Percentiles rank a stretch among this genome's conserved stretches.
These are phyloP conservation scores for Botrytis aclada DNA, from an alignment of 2,329 filamentous ascomycete genomes.

Conservation along the genomic window DNA sequence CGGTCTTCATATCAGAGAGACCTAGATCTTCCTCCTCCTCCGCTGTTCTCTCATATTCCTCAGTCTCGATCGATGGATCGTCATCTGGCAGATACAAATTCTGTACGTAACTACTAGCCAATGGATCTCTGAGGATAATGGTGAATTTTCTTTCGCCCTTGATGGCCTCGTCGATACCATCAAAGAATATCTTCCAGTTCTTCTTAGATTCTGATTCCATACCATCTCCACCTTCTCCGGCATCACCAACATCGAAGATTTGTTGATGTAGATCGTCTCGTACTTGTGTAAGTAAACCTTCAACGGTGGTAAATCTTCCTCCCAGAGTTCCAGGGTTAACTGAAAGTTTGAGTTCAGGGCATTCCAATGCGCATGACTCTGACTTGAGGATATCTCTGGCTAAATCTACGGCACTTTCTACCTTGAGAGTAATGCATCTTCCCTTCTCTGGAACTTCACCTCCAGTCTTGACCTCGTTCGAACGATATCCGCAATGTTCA, in stretches of 20 bases:
- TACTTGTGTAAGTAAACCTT: constrained; percentile 89
- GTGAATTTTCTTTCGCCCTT: constrained; percentile 77
- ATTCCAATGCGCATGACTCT: constrained; percentile 83
- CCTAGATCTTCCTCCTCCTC: constrained; percentile 95
- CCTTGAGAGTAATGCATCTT: constrained; percentile 74
- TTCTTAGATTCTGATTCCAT: constrained; percentile 61
- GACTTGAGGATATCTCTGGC: constrained; percentile 93
- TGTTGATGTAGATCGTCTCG: constrained; percentile 83
- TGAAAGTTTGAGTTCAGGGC: constrained; percentile 79
- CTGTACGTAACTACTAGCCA: constrained; percentile 93
- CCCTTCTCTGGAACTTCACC: constrained; percentile 86
- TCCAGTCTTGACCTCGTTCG: constrained; percentile 96
- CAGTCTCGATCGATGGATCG: constrained; percentile 76
- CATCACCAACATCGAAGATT: constrained; percentile 73
- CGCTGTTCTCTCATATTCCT: constrained; percentile 81
- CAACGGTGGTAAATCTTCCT: constrained; percentile 93
- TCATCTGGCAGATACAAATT: constrained; percentile 72
- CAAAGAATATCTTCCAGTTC: constrained; percentile 81
- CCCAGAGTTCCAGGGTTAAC: constrained; percentile 94
- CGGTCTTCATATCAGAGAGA: constrained; percentile 86
- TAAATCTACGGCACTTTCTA: constrained; percentile 69
- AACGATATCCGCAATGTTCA: constrained; percentile 87
- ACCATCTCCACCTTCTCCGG: constrained; percentile 70
- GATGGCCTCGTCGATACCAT: constrained; percentile 71
- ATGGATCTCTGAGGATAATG: constrained; percentile 78